Evolutionary conservation across 345 rosid genomes (phyloP), one percentile per base, ranked within the genome.

Genomic region (Citrus medica): DNA sequence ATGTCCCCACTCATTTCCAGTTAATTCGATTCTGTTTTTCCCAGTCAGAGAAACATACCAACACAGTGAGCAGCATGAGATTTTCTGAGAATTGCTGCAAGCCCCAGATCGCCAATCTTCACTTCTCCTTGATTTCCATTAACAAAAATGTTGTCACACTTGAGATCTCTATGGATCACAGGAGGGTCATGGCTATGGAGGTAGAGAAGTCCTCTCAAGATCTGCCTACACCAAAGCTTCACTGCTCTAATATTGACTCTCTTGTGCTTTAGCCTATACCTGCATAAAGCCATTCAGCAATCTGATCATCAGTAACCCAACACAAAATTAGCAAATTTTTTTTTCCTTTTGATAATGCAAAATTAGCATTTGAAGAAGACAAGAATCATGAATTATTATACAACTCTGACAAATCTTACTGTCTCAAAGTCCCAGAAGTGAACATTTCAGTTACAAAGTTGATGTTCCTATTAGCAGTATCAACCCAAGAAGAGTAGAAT

Each of bases 91-190:
- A 92, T 88, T 30, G 98, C 99, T 27, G 99, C 99, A 6, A 93
- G 93, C 56, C 99, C 98, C 38, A 95, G 99, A 92, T 95, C 98
- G 1, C 98, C 98, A 22, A 94, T 93, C 91, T 94, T 94, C 71
- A 94, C 97, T 80, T 93, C 97, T 61, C 99, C 99, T 85, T 93
- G 99, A 84, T 93, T 95, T 3, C 99, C 99, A 80, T 95, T 95
- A 42, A 95, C 74, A 78, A 95, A 95, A 77, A 95, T 93, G 75
- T 95, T 95, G 78, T 95, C 99, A 80, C 98, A 95, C 85, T 95
- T 95, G 68, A 95, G 94, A 91, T 95, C 98, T 86, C 98, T 87
- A 32, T 95, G 98, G 58, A 95, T 95, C 85, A 95, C 94, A 19
- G 98, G 98, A 28, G 98, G 98, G 77, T 93, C 91, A 81, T 82